Percentiles rank a stretch among this genome's conserved stretches.
Conservation (phyloP, 805 yeast genomes). For the Candida corydali region DNA sequence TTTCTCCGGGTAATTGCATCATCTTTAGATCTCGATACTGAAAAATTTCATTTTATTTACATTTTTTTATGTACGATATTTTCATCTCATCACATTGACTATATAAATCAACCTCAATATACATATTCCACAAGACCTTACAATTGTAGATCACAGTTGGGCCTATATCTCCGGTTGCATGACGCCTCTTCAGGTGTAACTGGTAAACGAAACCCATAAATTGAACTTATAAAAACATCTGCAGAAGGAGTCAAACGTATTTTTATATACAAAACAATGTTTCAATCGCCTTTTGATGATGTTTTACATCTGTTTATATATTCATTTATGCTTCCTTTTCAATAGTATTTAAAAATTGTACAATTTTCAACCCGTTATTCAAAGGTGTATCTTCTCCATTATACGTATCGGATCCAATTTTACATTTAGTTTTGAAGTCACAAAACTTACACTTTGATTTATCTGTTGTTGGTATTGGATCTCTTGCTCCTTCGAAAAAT, state of each 20-base stretch:
- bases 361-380: slow-evolving; percentile 6
- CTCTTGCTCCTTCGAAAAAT: slow-evolving; percentile 59
- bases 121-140: too few relatives aligned
- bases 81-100: too few relatives aligned
- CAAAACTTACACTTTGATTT: slow-evolving; percentile 50
- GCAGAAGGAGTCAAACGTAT: slow-evolving; percentile 22
- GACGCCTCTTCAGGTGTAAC: slow-evolving; percentile 27
- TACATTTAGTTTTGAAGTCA: slow-evolving; percentile 38
- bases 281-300: slow-evolving; percentile 23
- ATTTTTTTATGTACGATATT: too few relatives aligned
- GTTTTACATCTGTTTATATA: slow-evolving; percentile 10
- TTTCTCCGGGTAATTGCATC: too few relatives aligned
- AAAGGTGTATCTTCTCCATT: background rate
- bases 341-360: slow-evolving; percentile 8
- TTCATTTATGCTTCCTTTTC: background rate
- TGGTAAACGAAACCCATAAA: slow-evolving; percentile 42
- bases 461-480: slow-evolving; percentile 42
- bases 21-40: too few relatives aligned
- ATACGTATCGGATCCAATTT: slow-evolving; percentile 3
- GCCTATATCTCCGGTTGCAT: slow-evolving; percentile 34
- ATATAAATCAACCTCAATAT: too few relatives aligned
- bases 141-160: too few relatives aligned
- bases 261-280: slow-evolving; percentile 7
- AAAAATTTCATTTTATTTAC: too few relatives aligned
- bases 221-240: slow-evolving; percentile 16